Base-by-base conservation (phyloP, 1,284 basidiomycete genomes). In the Sphagnurus paluster region DNA sequence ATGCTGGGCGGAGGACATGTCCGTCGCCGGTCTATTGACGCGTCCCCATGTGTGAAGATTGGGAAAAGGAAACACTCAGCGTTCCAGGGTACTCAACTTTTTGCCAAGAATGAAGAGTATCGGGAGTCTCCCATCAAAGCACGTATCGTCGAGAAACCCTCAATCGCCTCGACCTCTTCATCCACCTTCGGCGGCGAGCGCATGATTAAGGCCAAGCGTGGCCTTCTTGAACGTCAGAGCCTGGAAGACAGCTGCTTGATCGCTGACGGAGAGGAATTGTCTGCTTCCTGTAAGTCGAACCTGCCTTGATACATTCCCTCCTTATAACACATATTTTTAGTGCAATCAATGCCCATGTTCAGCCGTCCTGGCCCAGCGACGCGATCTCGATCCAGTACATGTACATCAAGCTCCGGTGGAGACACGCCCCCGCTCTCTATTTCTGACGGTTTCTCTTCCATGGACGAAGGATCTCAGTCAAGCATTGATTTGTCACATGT, bases 1-100 rank as follows among this genome's bases (percentile, higher is more conserved):
- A 89, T 90, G 86, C 67, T 90, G 26, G 87, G 83, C 38, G 86
- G 84, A 45, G 85, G 82, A 2, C 82, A 80, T 46, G 79, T 87
- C 49, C 80, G 84, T 26, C 78, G 87, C 26, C 69, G 73, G 5
- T 88, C 87, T 0, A 77, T 87, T n/a, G 79, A 82, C n/a, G 72
- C 71, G 2, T 90, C 87, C 1, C 88, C 87, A 0, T 87, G 82
- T 48, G 72, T 77, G 16, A 75, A 78, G 38, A 71, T 77, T 10
- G 84, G 84, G 59, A 85, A 85, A 59, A 70, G 76, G 45, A 84
- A 80, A 59, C 71, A 77, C 14, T 57, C 69, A 0, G 58, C 65
- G 6, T 62, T 70, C 36, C 70, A 73, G 2, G 66, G 56, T 30
- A 55, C 59, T 41, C 61, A 58, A 34, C 57, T 50, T 2, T 56